A percentile compares a stretch with the other conserved stretches of the same genome.
phyloP scores from a whole-genome alignment of 2,329 filamentous ascomycete genomes.

The Colletotrichum sp. region DNA sequence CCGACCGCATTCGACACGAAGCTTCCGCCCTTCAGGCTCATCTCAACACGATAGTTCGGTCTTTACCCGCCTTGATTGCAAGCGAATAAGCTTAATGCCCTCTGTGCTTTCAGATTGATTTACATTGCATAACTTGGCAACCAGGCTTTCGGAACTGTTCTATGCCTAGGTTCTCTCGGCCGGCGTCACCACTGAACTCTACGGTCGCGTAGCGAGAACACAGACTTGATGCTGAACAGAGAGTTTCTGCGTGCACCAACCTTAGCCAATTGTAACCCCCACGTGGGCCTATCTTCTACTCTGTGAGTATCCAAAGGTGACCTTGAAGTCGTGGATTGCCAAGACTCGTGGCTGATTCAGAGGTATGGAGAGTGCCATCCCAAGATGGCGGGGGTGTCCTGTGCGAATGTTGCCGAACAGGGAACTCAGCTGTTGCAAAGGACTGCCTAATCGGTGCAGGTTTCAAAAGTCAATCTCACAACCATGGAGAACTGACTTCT shows the following conservation, averaged over 20 bases:
- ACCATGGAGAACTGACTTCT: background rate
- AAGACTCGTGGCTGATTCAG: background rate
- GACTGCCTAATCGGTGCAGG: background rate
- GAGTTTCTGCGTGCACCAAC: background rate
- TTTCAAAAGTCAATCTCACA: background rate
- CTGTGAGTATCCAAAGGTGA: background rate
- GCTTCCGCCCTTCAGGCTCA: background rate
- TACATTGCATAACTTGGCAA: background rate
- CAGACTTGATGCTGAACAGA: background rate
- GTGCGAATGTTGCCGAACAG: background rate
- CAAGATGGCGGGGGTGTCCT: background rate
- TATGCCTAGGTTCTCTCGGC: background rate
- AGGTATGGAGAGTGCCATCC: background rate
- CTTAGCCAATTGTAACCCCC: background rate
- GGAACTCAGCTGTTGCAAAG: background rate
- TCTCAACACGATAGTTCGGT: background rate
- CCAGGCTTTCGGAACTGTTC: background rate
- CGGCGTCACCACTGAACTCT: background rate
- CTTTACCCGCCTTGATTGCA: background rate
- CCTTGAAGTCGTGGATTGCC: background rate
- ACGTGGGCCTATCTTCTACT: fast-evolving
- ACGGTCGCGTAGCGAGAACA: fast-evolving
- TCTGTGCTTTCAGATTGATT: background rate
- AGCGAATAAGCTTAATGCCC: background rate
- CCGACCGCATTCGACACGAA: background rate